phyloP scores from a whole-genome alignment of 2,329 filamentous ascomycete genomes.

The Talaromyces sp. region DNA sequence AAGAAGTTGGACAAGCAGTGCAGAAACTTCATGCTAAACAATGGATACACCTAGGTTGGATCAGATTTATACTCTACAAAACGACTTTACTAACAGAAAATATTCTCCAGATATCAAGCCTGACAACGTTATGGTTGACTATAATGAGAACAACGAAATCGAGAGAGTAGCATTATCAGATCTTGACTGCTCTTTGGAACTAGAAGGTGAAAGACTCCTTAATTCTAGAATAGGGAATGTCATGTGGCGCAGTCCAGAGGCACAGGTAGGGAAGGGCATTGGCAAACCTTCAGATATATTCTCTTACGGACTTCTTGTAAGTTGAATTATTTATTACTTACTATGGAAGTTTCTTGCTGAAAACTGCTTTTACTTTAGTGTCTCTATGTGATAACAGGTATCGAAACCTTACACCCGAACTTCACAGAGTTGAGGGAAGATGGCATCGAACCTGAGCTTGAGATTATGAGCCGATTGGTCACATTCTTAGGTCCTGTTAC shows the following conservation, averaged over 20 bases:
- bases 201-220: slow-evolving; percentile 13
- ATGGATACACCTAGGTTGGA: slow-evolving; percentile 3
- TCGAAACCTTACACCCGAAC: slow-evolving; percentile 23
- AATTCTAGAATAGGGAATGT: slow-evolving; percentile 15
- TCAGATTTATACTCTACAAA: too few species aligned
- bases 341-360: too few species aligned
- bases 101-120: background rate
- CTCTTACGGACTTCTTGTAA: slow-evolving; percentile 17
- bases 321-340: too few species aligned
- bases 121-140: slow-evolving; percentile 8
- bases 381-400: slow-evolving; percentile 23
- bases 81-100: too few species aligned
- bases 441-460: slow-evolving; percentile 22
- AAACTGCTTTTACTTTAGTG: slow-evolving; percentile 14
- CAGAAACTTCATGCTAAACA: background rate
- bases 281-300: slow-evolving; percentile 14
- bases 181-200: slow-evolving; percentile 14
- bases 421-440: slow-evolving; percentile 21
- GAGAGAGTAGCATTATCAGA: slow-evolving; percentile 10
- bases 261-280: slow-evolving; percentile 12
- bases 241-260: slow-evolving; percentile 19
- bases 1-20: background rate
- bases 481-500: slow-evolving; percentile 24
- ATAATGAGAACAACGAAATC: background rate
- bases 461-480: slow-evolving; percentile 26